phyloP scores from a whole-genome alignment of 768 basidiomycete genomes.

The Myochromella boudieri region DNA sequence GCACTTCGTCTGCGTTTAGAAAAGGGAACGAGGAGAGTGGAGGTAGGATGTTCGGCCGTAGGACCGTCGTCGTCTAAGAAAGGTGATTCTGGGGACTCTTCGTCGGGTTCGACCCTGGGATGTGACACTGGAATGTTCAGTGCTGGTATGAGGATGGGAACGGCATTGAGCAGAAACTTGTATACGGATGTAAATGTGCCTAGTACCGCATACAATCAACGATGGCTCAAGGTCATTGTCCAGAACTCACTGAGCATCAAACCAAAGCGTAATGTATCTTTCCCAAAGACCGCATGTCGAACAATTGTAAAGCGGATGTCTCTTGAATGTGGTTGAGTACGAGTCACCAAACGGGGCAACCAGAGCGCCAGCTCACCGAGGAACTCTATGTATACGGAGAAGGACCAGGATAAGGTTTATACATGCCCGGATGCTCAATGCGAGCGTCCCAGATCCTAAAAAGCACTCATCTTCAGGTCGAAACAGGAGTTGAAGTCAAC shows the following conservation, averaged over 20 bases:
- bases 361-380: constrained; percentile 47
- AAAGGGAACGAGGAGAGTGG: constrained; percentile 28
- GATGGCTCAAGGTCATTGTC: background rate
- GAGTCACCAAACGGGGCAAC: background rate
- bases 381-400: constrained; percentile 66
- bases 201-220: constrained; percentile 21
- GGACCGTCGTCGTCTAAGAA: constrained; percentile 19
- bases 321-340: constrained; percentile 33
- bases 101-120: constrained; percentile 28
- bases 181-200: constrained; percentile 79
- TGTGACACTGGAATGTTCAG: constrained; percentile 30
- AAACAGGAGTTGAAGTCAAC: background rate
- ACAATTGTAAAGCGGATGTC: constrained; percentile 64
- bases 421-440: constrained; percentile 78
- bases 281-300: constrained; percentile 80
- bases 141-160: constrained; percentile 67
- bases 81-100: constrained; percentile 18
- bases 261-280: constrained; percentile 81
- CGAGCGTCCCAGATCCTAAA: constrained; percentile 78
- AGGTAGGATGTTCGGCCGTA: constrained; percentile 22
- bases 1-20: constrained; percentile 40
- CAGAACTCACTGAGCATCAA: constrained; percentile 79
- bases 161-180: constrained; percentile 74
- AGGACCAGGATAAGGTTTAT: constrained; percentile 79
- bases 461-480: background rate